Percentiles rank a stretch among this genome's conserved stretches.
phyloP scores from a whole-genome alignment of 495 filamentous ascomycete species.

The Podospora pseudoanserina region DNA sequence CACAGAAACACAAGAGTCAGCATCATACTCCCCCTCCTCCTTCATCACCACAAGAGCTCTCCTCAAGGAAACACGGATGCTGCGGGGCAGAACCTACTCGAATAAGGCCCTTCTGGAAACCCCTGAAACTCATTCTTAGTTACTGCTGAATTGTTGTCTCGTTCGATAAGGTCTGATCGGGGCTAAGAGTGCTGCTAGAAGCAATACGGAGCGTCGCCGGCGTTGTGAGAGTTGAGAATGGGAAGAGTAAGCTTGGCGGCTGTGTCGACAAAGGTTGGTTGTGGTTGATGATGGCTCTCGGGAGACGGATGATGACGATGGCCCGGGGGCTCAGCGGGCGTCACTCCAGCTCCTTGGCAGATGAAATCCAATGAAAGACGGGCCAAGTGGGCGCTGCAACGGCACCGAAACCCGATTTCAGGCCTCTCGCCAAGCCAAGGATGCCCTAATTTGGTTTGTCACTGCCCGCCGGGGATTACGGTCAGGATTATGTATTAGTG shows the following conservation, averaged over 20 bases:
- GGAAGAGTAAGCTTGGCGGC: constrained; percentile 1
- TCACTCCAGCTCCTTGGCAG: constrained; percentile 25
- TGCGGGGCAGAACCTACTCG: constrained; percentile 54
- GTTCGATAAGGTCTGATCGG: neutral
- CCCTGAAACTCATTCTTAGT: constrained; percentile 85
- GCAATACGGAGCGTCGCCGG: neutral
- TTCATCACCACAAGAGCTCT: neutral
- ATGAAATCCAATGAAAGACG: constrained; percentile 24
- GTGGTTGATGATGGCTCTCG: constrained; percentile 15
- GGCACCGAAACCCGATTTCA: constrained; percentile 5
- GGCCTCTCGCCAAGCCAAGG: neutral
- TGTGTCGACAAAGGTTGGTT: neutral
- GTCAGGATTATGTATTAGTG: neutral
- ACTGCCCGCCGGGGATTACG: neutral
- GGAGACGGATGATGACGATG: constrained; percentile 25
- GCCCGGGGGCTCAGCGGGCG: constrained; percentile 20
- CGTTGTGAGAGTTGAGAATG: neutral
- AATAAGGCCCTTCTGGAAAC: constrained; percentile 82
- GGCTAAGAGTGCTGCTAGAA: neutral
- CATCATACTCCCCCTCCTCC: neutral
- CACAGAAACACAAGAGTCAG: neutral
- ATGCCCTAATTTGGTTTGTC: constrained; percentile 1
- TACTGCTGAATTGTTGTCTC: neutral
- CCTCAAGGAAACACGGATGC: constrained; percentile 1
- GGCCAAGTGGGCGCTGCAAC: constrained; percentile 19